Evolutionary conservation across 2,329 filamentous ascomycete species (phyloP).

Genomic region (Raffaelea albimanens): DNA sequence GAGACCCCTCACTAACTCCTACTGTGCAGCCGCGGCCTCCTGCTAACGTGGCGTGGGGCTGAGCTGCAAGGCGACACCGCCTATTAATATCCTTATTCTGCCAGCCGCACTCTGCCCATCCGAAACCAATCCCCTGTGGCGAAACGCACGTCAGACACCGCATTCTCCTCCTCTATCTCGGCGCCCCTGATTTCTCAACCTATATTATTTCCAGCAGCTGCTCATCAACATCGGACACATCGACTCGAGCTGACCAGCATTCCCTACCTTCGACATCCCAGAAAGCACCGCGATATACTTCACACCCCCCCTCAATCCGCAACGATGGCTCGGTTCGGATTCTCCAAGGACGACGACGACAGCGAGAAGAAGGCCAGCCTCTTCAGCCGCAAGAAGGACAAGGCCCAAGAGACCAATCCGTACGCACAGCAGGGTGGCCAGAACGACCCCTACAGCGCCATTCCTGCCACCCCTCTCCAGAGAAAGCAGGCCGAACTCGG

Average conservation of each 20-base stretch:
- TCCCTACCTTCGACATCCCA: too few species aligned
- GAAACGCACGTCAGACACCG: constrained; percentile 12
- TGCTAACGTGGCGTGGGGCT: constrained; percentile 8
- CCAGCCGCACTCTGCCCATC: neutral
- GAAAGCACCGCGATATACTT: too few species aligned
- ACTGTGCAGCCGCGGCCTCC: too few species aligned
- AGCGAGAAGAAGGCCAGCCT: constrained; percentile 37
- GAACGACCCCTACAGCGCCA: constrained; percentile 43
- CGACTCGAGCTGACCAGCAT: too few species aligned
- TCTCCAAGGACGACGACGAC: constrained; percentile 39
- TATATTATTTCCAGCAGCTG: neutral
- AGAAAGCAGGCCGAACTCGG: constrained; percentile 19
- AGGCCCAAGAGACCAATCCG: constrained; percentile 37
- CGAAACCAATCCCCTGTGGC: constrained; percentile 11
- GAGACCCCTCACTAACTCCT: too few species aligned
- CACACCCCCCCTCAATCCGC: too few species aligned
- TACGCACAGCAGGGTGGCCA: constrained; percentile 40
- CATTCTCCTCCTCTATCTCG: too few species aligned
- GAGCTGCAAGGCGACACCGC: constrained; percentile 4
- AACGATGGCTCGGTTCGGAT: constrained; percentile 51
- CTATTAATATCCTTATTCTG: neutral
- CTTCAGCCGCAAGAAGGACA: constrained; percentile 43
- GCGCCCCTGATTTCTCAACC: too few species aligned
- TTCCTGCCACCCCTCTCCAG: constrained; percentile 38
- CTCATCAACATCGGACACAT: neutral